Conservation (phyloP, 208 protist genomes). For the Acanthamoeba royreba region DNA sequence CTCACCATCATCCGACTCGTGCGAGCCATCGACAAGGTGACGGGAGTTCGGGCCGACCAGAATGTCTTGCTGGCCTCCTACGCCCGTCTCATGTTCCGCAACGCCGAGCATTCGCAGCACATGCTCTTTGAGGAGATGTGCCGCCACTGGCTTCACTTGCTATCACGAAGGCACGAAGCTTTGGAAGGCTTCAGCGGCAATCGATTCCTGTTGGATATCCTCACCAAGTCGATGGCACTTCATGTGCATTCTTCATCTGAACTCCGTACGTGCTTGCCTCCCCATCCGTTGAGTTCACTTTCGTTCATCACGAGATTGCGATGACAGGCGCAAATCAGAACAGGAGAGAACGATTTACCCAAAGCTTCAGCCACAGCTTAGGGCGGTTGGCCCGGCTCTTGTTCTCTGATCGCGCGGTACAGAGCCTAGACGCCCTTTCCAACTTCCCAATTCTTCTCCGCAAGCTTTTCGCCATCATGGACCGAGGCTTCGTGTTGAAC, state of each 20-base stretch:
- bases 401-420: not conserved
- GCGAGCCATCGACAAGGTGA: not conserved
- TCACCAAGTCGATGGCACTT: not conserved
- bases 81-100: not conserved
- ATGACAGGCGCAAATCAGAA: not conserved
- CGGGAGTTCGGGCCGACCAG: not conserved
- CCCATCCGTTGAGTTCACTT: not conserved
- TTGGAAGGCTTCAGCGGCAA: not conserved
- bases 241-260: not conserved
- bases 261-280: not conserved
- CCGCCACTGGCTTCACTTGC: not conserved
- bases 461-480: constrained; percentile 47
- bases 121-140: not conserved
- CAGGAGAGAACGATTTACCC: not conserved
- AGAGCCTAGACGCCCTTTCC: not conserved
- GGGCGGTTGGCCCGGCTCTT: not conserved
- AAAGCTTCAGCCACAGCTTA: not conserved
- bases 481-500: constrained; percentile 50
- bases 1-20: not conserved
- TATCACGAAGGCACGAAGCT: not conserved
- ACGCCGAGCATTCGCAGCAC: not conserved
- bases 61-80: not conserved
- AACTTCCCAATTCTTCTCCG: constrained; percentile 48
- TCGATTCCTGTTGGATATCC: not conserved
- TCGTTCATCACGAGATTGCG: not conserved